A percentile compares a stretch with the other conserved stretches of the same genome.
Evolutionary conservation across 106 monocot genomes (phyloP).

Genomic region (Dendrobium officinale): DNA sequence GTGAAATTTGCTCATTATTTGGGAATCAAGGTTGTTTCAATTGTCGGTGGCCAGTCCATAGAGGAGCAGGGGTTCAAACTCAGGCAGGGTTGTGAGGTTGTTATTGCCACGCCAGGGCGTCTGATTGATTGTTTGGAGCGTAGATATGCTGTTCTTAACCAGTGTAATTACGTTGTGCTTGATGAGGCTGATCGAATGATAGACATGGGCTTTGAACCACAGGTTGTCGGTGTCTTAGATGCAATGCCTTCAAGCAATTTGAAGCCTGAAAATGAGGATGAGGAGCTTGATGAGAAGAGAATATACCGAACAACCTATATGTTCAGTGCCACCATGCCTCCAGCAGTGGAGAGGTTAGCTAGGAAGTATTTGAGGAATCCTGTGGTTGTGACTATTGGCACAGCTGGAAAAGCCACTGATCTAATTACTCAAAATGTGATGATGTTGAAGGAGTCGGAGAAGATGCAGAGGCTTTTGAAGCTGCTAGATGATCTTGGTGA

Average conservation of each 20-base stretch:
- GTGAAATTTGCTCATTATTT: slow-evolving; percentile 91
- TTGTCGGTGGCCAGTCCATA: slow-evolving; percentile 97
- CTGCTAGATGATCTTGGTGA: slow-evolving; percentile 83
- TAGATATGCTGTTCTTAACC: slow-evolving; percentile 90
- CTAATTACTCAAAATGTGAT: slow-evolving; percentile 90
- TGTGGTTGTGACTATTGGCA: slow-evolving; percentile 94
- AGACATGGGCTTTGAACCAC: slow-evolving; percentile 99
- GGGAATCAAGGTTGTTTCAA: slow-evolving; percentile 94
- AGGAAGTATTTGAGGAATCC: slow-evolving; percentile 92
- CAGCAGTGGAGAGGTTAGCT: slow-evolving; percentile 86
- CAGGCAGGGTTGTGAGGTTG: slow-evolving; percentile 94
- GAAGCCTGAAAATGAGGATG: slow-evolving; percentile 98
- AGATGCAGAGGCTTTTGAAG: slow-evolving; percentile 69
- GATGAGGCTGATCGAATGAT: slow-evolving; percentile 99
- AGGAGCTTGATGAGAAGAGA: slow-evolving; percentile 83
- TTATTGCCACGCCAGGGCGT: slow-evolving; percentile 92
- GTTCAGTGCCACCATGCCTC: slow-evolving; percentile 99
- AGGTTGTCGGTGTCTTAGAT: slow-evolving; percentile 98
- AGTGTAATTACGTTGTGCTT: slow-evolving; percentile 99
- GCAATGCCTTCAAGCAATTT: slow-evolving; percentile 97
- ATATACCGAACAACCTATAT: slow-evolving; percentile 98
- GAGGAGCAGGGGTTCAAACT: slow-evolving; percentile 96
- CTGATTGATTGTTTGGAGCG: slow-evolving; percentile 88
- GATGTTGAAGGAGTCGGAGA: slow-evolving; percentile 91
- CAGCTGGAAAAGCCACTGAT: slow-evolving; percentile 92